phyloP scores from a whole-genome alignment of 202 grass and related monocot genomes.

The Carex sylvatica region DNA sequence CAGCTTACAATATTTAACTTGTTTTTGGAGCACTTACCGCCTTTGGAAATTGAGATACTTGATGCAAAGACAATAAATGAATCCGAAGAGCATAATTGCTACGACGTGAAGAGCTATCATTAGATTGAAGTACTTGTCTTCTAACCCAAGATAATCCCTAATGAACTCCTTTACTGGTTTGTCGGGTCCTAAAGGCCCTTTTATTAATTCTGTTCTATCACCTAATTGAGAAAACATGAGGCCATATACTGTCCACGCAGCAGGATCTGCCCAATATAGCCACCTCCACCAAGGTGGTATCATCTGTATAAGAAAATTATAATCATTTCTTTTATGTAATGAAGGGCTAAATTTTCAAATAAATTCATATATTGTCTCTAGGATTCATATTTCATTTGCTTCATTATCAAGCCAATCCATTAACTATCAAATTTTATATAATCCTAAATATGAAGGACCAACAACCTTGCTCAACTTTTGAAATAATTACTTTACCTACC shows the following conservation, averaged over 20 bases:
- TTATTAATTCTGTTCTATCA: slow-evolving; percentile 51
- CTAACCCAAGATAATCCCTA: slow-evolving; percentile 62
- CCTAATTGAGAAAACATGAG: slow-evolving; percentile 84
- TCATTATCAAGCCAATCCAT: not conserved
- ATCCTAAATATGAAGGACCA: not conserved
- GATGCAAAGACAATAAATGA: slow-evolving; percentile 68
- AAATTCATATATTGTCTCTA: not conserved
- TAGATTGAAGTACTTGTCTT: slow-evolving; percentile 52
- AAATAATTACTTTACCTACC: not conserved
- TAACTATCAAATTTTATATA: not conserved
- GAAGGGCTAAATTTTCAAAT: not conserved
- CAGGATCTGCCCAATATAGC: slow-evolving; percentile 88
- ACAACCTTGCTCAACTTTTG: not conserved
- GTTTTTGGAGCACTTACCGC: slow-evolving; percentile 33
- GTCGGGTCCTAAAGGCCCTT: slow-evolving; percentile 29
- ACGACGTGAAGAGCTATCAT: slow-evolving; percentile 59
- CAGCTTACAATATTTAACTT: not conserved
- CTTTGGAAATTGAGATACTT: slow-evolving; percentile 88
- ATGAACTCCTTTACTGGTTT: slow-evolving; percentile 62
- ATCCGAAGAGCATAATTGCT: slow-evolving; percentile 57
- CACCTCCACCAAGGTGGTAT: slow-evolving; percentile 97
- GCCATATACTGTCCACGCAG: slow-evolving; percentile 88
- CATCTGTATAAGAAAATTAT: slow-evolving; percentile 51
- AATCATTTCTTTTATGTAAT: not conserved
- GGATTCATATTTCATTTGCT: not conserved